Percentiles rank a stretch among this genome's conserved stretches.
phyloP scores from a whole-genome alignment of 352 stramenopile species.

The Globisporangium rhizosaccharum region DNA sequence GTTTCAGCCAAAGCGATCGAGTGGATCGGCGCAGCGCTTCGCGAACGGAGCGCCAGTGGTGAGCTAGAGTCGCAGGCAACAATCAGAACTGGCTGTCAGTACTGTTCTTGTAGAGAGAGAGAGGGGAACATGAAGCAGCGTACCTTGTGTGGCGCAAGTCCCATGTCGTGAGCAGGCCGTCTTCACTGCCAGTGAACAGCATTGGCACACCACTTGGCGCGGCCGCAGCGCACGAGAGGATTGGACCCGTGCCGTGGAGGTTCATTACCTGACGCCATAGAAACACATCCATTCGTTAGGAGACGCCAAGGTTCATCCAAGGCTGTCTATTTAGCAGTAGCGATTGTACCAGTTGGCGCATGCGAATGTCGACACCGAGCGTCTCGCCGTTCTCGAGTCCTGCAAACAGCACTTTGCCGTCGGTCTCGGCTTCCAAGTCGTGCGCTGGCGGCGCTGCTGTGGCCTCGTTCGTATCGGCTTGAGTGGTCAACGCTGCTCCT shows the following conservation, averaged over 20 bases:
- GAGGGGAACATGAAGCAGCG: too few relatives aligned
- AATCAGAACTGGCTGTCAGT: too few relatives aligned
- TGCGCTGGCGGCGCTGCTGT: slow-evolving; percentile 12
- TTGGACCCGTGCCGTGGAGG: slow-evolving; percentile 27
- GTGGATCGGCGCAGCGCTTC: slow-evolving; percentile 47
- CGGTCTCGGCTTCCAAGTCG: slow-evolving; percentile 41
- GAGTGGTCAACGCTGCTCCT: neutral
- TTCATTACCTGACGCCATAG: slow-evolving; percentile 26
- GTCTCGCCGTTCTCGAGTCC: slow-evolving; percentile 57
- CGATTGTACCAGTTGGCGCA: slow-evolving; percentile 26
- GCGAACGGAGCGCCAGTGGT: slow-evolving; percentile 45
- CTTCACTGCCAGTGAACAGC: slow-evolving; percentile 55
- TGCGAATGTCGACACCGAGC: slow-evolving; percentile 55
- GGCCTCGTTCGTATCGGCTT: slow-evolving; percentile 2
- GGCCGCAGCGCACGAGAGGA: slow-evolving; percentile 31
- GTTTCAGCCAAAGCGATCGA: slow-evolving; percentile 22
- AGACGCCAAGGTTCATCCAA: too few relatives aligned
- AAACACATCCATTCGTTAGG: too few relatives aligned
- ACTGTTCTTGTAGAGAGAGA: too few relatives aligned
- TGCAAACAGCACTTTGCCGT: slow-evolving; percentile 57
- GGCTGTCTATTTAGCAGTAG: neutral
- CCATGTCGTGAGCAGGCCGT: slow-evolving; percentile 54
- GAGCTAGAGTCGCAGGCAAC: neutral
- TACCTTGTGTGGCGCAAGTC: slow-evolving; percentile 56
- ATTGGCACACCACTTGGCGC: slow-evolving; percentile 12